Evolutionary conservation across 176 grass and related monocot species (phyloP).

Genomic region (Cenchrus americanus): DNA sequence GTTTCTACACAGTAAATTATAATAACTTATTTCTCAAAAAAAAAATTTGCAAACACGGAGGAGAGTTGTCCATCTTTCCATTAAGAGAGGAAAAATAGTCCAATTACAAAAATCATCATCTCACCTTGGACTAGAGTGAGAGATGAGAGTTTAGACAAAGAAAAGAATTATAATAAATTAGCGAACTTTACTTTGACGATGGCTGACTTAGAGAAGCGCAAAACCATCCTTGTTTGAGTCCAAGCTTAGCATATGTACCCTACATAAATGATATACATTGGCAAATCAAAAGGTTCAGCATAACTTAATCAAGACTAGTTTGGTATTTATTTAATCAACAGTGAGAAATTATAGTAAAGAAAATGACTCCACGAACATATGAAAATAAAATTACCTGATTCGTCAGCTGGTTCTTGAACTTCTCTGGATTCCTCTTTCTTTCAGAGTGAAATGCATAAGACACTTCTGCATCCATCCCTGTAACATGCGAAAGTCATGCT

Average conservation of each 20-base stretch:
- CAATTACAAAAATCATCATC: too few relatives aligned
- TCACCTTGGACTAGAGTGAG: too few relatives aligned
- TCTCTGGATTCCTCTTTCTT: conserved; percentile 87
- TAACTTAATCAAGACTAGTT: conserved; percentile 26
- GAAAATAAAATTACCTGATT: conserved; percentile 65
- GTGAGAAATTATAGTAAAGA: conserved; percentile 19
- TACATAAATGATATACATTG: conserved; percentile 46
- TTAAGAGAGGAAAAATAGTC: too few relatives aligned
- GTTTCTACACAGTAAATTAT: not conserved
- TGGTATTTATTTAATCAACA: conserved; percentile 22
- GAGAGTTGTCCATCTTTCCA: too few relatives aligned
- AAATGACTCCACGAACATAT: not conserved
- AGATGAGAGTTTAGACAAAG: too few relatives aligned
- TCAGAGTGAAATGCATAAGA: conserved; percentile 96
- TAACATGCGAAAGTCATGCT: conserved; percentile 40
- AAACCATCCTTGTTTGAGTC: conserved; percentile 84
- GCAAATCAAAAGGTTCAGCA: conserved; percentile 25
- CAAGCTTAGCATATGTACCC: conserved; percentile 86
- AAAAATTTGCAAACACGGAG: too few relatives aligned
- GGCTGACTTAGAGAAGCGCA: conserved; percentile 71
- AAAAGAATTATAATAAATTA: conserved; percentile 7
- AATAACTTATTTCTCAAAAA: too few relatives aligned
- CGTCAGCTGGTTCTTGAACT: conserved; percentile 84
- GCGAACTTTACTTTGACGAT: conserved; percentile 66
- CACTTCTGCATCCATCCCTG: conserved; percentile 96